Evolutionary conservation across 2,329 filamentous ascomycete species (phyloP).

Genomic region (Nemania abortiva): DNA sequence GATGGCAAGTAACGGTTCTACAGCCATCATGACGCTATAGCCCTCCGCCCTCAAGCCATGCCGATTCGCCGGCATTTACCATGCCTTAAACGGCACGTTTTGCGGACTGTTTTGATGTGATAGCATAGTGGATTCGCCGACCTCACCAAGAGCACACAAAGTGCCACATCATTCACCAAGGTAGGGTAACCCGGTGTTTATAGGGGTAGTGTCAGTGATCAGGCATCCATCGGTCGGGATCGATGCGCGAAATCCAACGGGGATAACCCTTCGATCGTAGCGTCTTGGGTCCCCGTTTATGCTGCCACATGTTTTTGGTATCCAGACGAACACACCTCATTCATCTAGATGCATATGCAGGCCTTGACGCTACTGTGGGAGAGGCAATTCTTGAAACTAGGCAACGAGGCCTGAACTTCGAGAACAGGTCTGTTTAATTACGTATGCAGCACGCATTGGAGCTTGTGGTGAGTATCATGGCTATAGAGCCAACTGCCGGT

Average conservation of each 20-base stretch:
- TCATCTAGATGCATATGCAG: conserved; percentile 21
- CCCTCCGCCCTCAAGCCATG: background rate
- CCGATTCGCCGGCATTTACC: background rate
- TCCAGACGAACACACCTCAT: conserved; percentile 16
- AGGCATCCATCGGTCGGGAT: background rate
- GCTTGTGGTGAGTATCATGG: background rate
- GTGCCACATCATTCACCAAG: conserved; percentile 11
- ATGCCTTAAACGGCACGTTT: background rate
- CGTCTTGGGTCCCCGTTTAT: conserved; percentile 6
- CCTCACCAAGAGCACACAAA: conserved; percentile 6
- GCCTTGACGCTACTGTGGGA: conserved; percentile 24
- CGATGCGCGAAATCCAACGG: conserved; percentile 4
- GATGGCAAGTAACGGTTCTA: background rate
- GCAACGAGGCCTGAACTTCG: background rate
- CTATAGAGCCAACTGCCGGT: background rate
- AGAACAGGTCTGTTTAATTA: background rate
- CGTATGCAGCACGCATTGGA: background rate
- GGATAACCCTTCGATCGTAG: conserved; percentile 1
- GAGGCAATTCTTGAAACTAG: conserved; percentile 27
- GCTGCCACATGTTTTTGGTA: conserved; percentile 12
- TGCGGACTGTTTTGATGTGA: conserved; percentile 11
- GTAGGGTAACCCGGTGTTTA: background rate
- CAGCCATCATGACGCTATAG: too few species aligned
- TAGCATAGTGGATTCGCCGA: conserved; percentile 12
- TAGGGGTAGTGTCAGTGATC: background rate